phyloP scores from a whole-genome alignment of 1,139 yeast genomes.

The Pichia cactophila region DNA sequence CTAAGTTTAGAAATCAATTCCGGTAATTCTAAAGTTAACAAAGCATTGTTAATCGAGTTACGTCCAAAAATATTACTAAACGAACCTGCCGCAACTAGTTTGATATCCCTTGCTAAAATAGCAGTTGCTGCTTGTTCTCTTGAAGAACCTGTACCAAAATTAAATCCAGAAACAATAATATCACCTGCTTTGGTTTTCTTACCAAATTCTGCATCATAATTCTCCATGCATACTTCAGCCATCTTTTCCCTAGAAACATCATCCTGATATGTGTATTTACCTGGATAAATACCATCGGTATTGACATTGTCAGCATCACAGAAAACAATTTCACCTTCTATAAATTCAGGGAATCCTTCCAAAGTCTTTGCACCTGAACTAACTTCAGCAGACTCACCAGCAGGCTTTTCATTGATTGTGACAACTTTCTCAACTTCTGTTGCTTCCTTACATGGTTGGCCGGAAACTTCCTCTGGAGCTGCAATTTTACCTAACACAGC shows the following conservation, averaged over 20 bases:
- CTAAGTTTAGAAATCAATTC: conserved; percentile 71
- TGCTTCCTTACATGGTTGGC: conserved; percentile 42
- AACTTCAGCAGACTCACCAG: conserved; percentile 34
- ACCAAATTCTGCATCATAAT: conserved; percentile 85
- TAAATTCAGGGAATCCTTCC: conserved; percentile 83
- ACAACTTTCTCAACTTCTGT: conserved; percentile 44
- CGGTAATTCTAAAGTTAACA: conserved; percentile 89
- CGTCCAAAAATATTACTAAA: conserved; percentile 95
- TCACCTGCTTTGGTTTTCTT: conserved; percentile 78
- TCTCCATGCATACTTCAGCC: conserved; percentile 99
- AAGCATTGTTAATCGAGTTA: conserved; percentile 92
- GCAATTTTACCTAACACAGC: conserved; percentile 92
- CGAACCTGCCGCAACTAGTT: conserved; percentile 90
- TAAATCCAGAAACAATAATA: conserved; percentile 84
- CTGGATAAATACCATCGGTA: conserved; percentile 98
- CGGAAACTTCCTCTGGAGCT: conserved; percentile 78
- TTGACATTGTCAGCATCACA: conserved; percentile 98
- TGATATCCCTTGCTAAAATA: conserved; percentile 87
- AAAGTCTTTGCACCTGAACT: conserved; percentile 34
- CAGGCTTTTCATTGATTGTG: conserved; percentile 30
- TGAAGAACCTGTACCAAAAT: conserved; percentile 98
- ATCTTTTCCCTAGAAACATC: conserved; percentile 88
- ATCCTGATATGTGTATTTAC: conserved; percentile 97
- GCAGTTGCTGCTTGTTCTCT: conserved; percentile 99
- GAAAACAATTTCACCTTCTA: conserved; percentile 83